Conservation (phyloP, 495 filamentous ascomycete species). For the Hapsidospora chrysogenum region DNA sequence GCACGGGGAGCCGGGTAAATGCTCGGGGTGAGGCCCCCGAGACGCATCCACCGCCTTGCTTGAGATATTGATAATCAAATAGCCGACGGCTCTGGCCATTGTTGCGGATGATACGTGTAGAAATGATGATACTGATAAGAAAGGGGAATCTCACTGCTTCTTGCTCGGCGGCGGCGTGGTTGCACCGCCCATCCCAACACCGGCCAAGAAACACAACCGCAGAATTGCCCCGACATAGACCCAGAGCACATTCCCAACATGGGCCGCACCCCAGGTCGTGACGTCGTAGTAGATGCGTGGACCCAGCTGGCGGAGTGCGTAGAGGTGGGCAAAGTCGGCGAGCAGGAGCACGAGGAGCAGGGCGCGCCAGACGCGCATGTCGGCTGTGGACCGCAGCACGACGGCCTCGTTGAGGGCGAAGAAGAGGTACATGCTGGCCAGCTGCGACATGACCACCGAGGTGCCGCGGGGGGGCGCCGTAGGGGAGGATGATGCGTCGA, state of each 20-base stretch:
- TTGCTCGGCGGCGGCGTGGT: not conserved
- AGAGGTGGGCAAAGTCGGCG: constrained; percentile 53
- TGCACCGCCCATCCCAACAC: constrained; percentile 24
- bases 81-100: too few relatives aligned
- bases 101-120: too few relatives aligned
- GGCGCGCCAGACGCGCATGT: constrained; percentile 45
- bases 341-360: constrained; percentile 43
- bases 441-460: constrained; percentile 40
- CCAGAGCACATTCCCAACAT: constrained; percentile 46
- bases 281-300: constrained; percentile 37
- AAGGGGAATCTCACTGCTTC: too few relatives aligned
- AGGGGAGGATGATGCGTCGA: constrained; percentile 25
- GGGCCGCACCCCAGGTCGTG: constrained; percentile 43
- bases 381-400: constrained; percentile 42
- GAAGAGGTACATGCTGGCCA: constrained; percentile 47
- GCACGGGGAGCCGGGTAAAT: too few relatives aligned
- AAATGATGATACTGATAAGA: too few relatives aligned
- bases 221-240: constrained; percentile 41
- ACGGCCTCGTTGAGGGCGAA: constrained; percentile 56
- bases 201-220: constrained; percentile 36
- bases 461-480: constrained; percentile 23
- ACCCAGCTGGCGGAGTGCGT: constrained; percentile 34
- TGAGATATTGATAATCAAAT: too few relatives aligned
- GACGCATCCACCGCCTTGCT: too few relatives aligned
- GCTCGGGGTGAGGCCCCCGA: too few relatives aligned